phyloP scores from a whole-genome alignment of 2,329 filamentous ascomycete genomes.

The Erysiphe pulchra region DNA sequence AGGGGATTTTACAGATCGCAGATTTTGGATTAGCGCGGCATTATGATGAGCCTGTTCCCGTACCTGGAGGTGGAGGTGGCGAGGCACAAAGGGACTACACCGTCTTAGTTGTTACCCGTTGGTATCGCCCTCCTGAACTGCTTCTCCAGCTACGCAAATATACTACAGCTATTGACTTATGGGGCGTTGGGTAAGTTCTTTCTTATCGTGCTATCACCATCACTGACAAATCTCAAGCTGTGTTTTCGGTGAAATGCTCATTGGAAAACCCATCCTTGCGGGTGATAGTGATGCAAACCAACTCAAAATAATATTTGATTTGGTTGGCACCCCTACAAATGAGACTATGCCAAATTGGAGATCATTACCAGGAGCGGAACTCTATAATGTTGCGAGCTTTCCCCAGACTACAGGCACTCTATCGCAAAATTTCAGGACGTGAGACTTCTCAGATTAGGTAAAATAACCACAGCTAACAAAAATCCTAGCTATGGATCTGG shows the following conservation, averaged over 20 bases:
- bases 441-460: slow-evolving; percentile 14
- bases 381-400: slow-evolving; percentile 26
- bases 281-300: too few relatives aligned
- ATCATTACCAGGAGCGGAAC: slow-evolving; percentile 67
- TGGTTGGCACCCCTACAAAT: too few relatives aligned
- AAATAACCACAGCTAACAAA: too few relatives aligned
- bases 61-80: slow-evolving; percentile 53
- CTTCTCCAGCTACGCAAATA: slow-evolving; percentile 70
- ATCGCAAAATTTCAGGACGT: slow-evolving; percentile 48
- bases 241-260: too few relatives aligned
- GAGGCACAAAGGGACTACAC: slow-evolving; percentile 81
- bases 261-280: too few relatives aligned
- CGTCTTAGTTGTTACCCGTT: slow-evolving; percentile 83
- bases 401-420: slow-evolving; percentile 37
- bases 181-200: too few relatives aligned
- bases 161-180: slow-evolving; percentile 94
- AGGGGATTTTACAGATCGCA: slow-evolving; percentile 79
- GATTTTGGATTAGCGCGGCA: slow-evolving; percentile 89
- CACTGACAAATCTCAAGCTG: too few relatives aligned
- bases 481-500: slow-evolving; percentile 33
- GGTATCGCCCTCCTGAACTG: slow-evolving; percentile 89
- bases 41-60: slow-evolving; percentile 65
- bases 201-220: too few relatives aligned
- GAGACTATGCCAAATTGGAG: too few relatives aligned
- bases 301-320: too few relatives aligned